Percentiles rank a stretch among this genome's conserved stretches.
phyloP scores from a whole-genome alignment of 345 rosid species.

The Gossypium raimondii region DNA sequence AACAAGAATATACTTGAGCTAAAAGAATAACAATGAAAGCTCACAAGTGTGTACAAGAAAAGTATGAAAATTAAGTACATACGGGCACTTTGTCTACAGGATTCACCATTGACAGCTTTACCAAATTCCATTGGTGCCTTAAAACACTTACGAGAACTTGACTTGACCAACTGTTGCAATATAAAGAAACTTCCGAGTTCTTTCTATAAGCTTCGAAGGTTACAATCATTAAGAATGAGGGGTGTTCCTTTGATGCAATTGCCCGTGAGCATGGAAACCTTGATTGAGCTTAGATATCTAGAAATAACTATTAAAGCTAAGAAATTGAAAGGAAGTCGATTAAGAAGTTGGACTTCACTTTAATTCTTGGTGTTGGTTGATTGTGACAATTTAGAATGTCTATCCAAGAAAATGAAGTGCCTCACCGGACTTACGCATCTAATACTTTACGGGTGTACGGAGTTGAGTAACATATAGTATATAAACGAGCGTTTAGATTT shows the following conservation, averaged over 20 bases:
- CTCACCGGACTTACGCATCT: background rate
- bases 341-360: background rate
- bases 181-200: background rate
- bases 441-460: too few relatives aligned
- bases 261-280: background rate
- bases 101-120: background rate
- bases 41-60: too few relatives aligned
- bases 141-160: conserved; percentile 15
- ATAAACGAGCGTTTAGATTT: too few relatives aligned
- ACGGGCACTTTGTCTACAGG: background rate
- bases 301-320: background rate
- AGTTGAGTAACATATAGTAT: too few relatives aligned
- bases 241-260: background rate
- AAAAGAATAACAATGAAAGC: too few relatives aligned
- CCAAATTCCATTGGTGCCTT: background rate
- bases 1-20: too few relatives aligned
- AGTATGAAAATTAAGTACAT: background rate
- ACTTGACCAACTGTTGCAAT: fast-evolving
- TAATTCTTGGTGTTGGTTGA: background rate
- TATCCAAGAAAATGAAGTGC: background rate
- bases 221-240: background rate
- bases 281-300: background rate
- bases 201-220: conserved; percentile 11
- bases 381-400: background rate
- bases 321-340: background rate